Evolutionary conservation across 768 basidiomycete genomes (phyloP).

Genomic region (Auricularia sp.): DNA sequence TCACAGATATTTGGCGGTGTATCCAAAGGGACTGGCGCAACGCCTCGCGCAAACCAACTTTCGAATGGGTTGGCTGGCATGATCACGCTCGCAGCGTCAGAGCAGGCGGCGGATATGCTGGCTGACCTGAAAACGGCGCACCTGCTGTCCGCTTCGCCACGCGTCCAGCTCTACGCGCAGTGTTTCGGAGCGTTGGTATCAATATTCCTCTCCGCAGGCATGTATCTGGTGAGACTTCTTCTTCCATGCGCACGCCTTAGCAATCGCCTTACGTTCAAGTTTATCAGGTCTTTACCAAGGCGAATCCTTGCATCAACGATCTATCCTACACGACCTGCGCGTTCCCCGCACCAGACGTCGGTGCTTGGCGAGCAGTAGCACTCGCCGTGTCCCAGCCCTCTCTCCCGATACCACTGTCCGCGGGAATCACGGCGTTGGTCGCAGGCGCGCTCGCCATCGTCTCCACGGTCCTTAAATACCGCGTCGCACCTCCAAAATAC

Average conservation of each 20-base stretch:
- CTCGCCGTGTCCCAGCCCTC: slow-evolving; percentile 38
- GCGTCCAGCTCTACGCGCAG: slow-evolving; percentile 19
- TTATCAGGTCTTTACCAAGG: slow-evolving; percentile 41
- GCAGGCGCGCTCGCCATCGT: slow-evolving; percentile 36
- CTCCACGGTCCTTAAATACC: slow-evolving; percentile 37
- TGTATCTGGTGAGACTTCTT: slow-evolving; percentile 32
- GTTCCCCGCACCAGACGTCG: slow-evolving; percentile 46
- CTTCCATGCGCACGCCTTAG: no score
- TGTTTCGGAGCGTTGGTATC: slow-evolving; percentile 18
- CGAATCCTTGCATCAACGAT: slow-evolving; percentile 46
- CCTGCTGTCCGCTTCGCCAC: slow-evolving; percentile 16
- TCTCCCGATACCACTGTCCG: slow-evolving; percentile 46
- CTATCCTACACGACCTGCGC: slow-evolving; percentile 32
- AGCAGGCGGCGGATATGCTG: slow-evolving; percentile 54
- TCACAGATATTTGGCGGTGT: slow-evolving; percentile 50
- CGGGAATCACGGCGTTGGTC: slow-evolving; percentile 49
- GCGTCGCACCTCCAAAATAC: slow-evolving; percentile 40
- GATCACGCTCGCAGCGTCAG: slow-evolving; percentile 45
- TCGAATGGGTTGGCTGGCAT: slow-evolving; percentile 46
- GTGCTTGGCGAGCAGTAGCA: slow-evolving; percentile 50
- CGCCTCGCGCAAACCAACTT: slow-evolving; percentile 27
- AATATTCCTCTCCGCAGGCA: slow-evolving; percentile 37
- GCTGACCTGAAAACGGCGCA: slow-evolving; percentile 25
- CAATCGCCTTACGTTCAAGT: no score
- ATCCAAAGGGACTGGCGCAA: slow-evolving; percentile 35